phyloP scores from a whole-genome alignment of 495 filamentous ascomycete genomes.

The Cudoniella acicularis region DNA sequence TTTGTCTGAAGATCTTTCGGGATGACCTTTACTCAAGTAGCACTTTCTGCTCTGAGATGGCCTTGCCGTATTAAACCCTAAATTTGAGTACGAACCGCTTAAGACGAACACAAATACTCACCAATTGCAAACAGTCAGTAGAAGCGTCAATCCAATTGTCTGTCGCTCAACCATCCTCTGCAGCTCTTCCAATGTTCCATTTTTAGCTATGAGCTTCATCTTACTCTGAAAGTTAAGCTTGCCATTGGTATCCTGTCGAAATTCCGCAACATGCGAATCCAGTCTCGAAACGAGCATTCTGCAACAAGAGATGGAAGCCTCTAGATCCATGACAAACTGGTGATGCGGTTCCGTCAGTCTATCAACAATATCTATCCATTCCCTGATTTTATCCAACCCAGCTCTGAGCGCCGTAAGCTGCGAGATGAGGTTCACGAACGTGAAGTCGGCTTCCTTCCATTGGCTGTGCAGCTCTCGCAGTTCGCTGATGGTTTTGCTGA shows the following conservation, averaged over 20 bases:
- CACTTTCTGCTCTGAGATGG: slow-evolving; percentile 4
- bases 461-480: slow-evolving; percentile 18
- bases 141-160: slow-evolving; percentile 20
- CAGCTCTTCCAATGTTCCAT: slow-evolving; percentile 16
- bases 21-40: slow-evolving; percentile 5
- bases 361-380: slow-evolving; percentile 19
- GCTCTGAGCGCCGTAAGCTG: slow-evolving; percentile 26
- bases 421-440: slow-evolving; percentile 17
- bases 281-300: slow-evolving; percentile 17
- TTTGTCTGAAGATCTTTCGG: slow-evolving; percentile 7
- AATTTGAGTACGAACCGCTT: not conserved
- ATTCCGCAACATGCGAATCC: slow-evolving; percentile 10
- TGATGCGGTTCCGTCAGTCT: slow-evolving; percentile 22
- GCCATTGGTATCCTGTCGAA: slow-evolving; percentile 3
- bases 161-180: slow-evolving; percentile 25
- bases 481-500: slow-evolving; percentile 14
- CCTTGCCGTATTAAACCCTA: not conserved
- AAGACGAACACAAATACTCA: not conserved
- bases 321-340: slow-evolving; percentile 27
- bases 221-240: slow-evolving; percentile 10
- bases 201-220: slow-evolving; percentile 18
- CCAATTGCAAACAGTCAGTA: slow-evolving; percentile 26
- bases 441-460: slow-evolving; percentile 24
- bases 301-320: slow-evolving; percentile 19
- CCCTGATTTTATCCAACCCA: slow-evolving; percentile 24